Conservation (phyloP, 2,329 filamentous ascomycete species). For the Onygenales sp. region DNA sequence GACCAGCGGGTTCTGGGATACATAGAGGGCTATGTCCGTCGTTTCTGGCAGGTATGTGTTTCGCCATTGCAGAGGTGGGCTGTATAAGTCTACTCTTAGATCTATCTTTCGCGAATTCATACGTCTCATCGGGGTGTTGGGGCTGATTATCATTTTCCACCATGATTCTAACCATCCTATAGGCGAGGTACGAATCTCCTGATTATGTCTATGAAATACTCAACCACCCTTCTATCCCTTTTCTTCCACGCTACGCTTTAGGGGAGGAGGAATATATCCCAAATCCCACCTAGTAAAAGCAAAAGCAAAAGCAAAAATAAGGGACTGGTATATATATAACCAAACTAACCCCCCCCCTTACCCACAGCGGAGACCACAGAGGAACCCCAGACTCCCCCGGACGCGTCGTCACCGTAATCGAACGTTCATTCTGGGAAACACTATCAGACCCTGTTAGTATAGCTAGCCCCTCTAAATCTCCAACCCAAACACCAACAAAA, state of each 20-base stretch:
- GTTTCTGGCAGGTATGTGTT: slow-evolving; percentile 87
- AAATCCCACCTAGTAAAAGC: too few relatives aligned
- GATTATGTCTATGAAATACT: not conserved
- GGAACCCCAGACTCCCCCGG: slow-evolving; percentile 82
- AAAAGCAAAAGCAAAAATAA: too few relatives aligned
- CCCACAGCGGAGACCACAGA: slow-evolving; percentile 75
- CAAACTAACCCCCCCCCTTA: not conserved
- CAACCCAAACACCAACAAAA: not conserved
- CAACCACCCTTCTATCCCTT: not conserved
- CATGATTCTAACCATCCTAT: too few relatives aligned
- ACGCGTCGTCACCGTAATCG: slow-evolving; percentile 86
- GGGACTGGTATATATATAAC: not conserved
- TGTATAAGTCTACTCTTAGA: not conserved
- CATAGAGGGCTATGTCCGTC: slow-evolving; percentile 84
- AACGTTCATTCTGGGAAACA: slow-evolving; percentile 70
- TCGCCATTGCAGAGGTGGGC: not conserved
- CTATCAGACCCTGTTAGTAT: slow-evolving; percentile 7
- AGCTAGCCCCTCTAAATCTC: not conserved
- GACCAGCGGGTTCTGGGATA: slow-evolving; percentile 80
- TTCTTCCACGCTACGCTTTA: not conserved
- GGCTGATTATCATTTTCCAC: not conserved
- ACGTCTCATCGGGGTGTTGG: too few relatives aligned
- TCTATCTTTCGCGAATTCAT: not conserved
- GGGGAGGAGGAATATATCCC: not conserved
- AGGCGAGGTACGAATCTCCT: too few relatives aligned